Evolutionary conservation across 1,284 basidiomycete species (phyloP), one percentile per base, ranked within the genome.

Genomic region (Marasmius oreades): DNA sequence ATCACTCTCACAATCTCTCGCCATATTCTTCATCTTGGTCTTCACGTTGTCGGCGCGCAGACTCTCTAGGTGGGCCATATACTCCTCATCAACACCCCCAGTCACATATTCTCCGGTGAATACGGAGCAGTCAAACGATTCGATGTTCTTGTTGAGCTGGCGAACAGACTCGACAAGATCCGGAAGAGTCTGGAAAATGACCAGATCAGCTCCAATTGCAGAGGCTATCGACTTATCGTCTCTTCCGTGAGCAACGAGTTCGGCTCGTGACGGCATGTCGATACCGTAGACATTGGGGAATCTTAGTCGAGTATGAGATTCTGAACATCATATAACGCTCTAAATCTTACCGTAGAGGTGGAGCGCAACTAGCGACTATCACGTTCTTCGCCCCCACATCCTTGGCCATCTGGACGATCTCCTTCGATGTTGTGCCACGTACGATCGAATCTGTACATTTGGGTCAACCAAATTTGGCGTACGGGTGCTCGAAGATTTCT

Each of bases 361-460:
- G 97, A 14, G 97, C 94, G 67, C 96, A 99, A 54, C 93, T 97
- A 1, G 97, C 97, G 63, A 99, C 89, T 63, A 98, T 91, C 65
- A 99, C 94, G 65, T 92, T 93, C 73, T 91, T 94, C n/a, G 97
- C 96, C 16, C 97, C 97, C 6, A 98, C 97, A 67, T 99, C 97
- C 69, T 95, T 94, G 31, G 97, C 97, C 96, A 99, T 99, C 72
- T 98, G 95, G 45, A 99, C 86, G 64, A 99, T 99, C 73, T 99
- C 97, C 70, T 94, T 97, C 14, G 95, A 98, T 0, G 97, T 99
- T 1, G 97, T 99, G 12, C 97, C 97, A 46, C 97, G 88, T 10
- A 99, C 97, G 64, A 99, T 99, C 0, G 96, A 98, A 74, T 99
- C 94, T 94, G 61, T 8, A 50, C 1, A 51, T 31, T 33, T 23